phyloP scores from a whole-genome alignment of 371 early-diverging fungal species.

The Apophysomyces variabilis region DNA sequence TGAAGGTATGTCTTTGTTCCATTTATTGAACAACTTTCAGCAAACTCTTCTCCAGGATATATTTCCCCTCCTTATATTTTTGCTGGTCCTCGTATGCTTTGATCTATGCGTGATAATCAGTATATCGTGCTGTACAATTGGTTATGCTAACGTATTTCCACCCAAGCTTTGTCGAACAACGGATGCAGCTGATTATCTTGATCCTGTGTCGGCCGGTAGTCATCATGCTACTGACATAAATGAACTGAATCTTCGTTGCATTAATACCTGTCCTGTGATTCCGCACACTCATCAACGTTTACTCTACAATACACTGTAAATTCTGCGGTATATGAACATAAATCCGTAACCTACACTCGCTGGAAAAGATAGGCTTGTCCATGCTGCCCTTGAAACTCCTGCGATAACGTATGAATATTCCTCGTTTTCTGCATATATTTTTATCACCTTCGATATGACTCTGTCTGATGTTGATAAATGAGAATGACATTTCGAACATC shows the following conservation, averaged over 20 bases:
- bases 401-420: neutral
- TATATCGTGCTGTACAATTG: neutral
- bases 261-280: constrained; percentile 39
- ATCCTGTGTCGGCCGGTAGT: constrained; percentile 80
- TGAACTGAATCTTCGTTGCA: neutral
- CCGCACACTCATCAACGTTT: constrained; percentile 55
- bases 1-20: too few species aligned
- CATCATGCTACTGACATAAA: constrained; percentile 47
- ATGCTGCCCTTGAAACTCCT: constrained; percentile 76
- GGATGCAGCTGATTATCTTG: constrained; percentile 60
- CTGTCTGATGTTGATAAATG: constrained; percentile 66
- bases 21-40: constrained; percentile 16
- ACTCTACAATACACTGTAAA: constrained; percentile 15
- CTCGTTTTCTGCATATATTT: too few species aligned
- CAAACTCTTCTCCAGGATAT: constrained; percentile 61
- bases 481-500: constrained; percentile 65
- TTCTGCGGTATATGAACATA: neutral
- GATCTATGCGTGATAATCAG: constrained; percentile 36
- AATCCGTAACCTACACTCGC: constrained; percentile 44
- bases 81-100: constrained; percentile 74
- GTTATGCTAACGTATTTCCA: constrained; percentile 68
- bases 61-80: constrained; percentile 83
- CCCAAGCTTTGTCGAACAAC: constrained; percentile 64
- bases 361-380: constrained; percentile 78
- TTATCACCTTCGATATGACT: constrained; percentile 64